Percentiles rank a stretch among this genome's conserved stretches.
Evolutionary conservation across 2,329 filamentous ascomycete genomes (phyloP).

Genomic region (Thyridium curvatum): DNA sequence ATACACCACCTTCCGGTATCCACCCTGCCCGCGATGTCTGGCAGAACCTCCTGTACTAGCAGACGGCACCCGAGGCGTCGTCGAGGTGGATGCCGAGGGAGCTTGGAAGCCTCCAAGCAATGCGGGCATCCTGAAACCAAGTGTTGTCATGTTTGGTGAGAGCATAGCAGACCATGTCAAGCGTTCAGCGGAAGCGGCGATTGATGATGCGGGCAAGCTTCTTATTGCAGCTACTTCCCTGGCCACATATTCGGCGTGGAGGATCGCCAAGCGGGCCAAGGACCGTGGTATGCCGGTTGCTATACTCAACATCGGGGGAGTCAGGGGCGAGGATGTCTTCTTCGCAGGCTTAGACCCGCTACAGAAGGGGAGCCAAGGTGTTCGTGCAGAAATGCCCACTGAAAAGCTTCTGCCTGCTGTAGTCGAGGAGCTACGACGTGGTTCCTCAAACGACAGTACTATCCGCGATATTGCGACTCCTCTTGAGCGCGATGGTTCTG

Average conservation of each 20-base stretch:
- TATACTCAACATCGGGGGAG: slow-evolving; percentile 81
- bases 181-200: slow-evolving; percentile 66
- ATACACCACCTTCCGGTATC: slow-evolving; percentile 87
- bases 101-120: slow-evolving; percentile 63
- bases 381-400: slow-evolving; percentile 52
- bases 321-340: slow-evolving; percentile 71
- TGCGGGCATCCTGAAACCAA: slow-evolving; percentile 83
- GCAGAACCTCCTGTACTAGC: slow-evolving; percentile 48
- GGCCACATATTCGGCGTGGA: slow-evolving; percentile 93
- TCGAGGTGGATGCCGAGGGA: slow-evolving; percentile 72
- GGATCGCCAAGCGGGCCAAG: slow-evolving; percentile 75
- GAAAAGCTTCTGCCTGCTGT: slow-evolving; percentile 52
- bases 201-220: slow-evolving; percentile 69
- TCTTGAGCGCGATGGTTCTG: slow-evolving; percentile 18
- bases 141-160: slow-evolving; percentile 95
- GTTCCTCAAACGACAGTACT: slow-evolving; percentile 6
- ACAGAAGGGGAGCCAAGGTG: slow-evolving; percentile 44
- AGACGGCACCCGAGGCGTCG: slow-evolving; percentile 46
- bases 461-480: not conserved
- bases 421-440: slow-evolving; percentile 41
- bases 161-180: slow-evolving; percentile 69
- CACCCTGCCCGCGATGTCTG: slow-evolving; percentile 78
- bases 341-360: slow-evolving; percentile 49
- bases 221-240: slow-evolving; percentile 83
- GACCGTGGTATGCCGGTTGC: slow-evolving; percentile 80